Evolutionary conservation across 2,329 filamentous ascomycete genomes (phyloP).

Genomic region (Chrysoporthe cubensis): DNA sequence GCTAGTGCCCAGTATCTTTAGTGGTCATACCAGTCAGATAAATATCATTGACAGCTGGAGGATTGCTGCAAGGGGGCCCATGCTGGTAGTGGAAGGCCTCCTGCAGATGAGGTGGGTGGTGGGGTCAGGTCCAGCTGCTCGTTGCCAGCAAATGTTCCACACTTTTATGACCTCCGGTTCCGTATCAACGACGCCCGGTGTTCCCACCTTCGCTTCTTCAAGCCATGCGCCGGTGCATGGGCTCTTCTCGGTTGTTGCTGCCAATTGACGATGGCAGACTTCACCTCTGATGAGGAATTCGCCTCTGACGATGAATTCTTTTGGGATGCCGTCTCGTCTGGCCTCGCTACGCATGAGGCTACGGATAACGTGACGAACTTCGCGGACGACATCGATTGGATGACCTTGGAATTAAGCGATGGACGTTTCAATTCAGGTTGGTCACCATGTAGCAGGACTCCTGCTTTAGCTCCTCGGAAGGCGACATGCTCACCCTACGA

Average conservation of each 20-base stretch:
- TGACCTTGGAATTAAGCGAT: neutral
- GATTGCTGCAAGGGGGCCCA: neutral
- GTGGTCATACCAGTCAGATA: too few species aligned
- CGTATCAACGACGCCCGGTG: neutral
- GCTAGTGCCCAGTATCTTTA: neutral
- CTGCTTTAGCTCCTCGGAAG: neutral
- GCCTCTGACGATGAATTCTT: too few species aligned
- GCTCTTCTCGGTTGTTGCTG: neutral
- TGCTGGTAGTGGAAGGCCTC: constrained; percentile 11
- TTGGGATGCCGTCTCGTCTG: neutral
- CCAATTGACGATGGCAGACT: neutral
- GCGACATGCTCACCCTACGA: neutral
- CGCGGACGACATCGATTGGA: neutral
- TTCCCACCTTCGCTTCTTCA: neutral
- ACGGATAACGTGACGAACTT: neutral
- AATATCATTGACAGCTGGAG: too few species aligned
- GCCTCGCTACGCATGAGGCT: too few species aligned
- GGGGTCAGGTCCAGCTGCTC: neutral
- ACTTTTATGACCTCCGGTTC: neutral
- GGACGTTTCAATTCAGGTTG: constrained; percentile 4
- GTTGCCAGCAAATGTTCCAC: neutral
- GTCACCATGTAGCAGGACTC: constrained; percentile 17
- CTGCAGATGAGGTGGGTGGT: constrained; percentile 11
- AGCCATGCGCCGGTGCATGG: neutral
- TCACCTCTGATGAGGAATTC: neutral